Evolutionary conservation across 805 yeast species (phyloP).

Genomic region (Metschnikowia matae): DNA sequence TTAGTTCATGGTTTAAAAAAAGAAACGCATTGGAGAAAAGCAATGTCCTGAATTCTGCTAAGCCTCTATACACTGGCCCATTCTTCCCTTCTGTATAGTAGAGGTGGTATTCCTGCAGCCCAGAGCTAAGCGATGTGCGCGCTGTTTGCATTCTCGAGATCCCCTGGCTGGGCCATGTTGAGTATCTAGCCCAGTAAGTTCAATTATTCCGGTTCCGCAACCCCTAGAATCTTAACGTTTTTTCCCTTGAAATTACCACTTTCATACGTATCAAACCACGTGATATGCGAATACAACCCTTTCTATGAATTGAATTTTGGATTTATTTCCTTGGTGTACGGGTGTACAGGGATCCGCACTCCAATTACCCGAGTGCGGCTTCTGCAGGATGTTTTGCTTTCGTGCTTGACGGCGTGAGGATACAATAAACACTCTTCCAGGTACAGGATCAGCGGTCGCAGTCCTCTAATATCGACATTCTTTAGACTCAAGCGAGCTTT

Average conservation of each 20-base stretch:
- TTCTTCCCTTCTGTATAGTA: too few relatives aligned
- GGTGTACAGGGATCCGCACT: not conserved
- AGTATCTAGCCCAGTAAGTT: too few relatives aligned
- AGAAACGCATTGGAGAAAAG: too few relatives aligned
- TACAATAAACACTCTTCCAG: not conserved
- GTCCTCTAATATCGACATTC: not conserved
- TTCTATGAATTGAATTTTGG: too few relatives aligned
- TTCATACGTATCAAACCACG: not conserved
- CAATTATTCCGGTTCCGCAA: too few relatives aligned
- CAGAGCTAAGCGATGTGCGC: not conserved
- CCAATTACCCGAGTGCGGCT: not conserved
- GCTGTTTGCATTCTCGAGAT: not conserved
- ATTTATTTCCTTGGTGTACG: not conserved
- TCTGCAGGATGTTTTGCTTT: slow-evolving; percentile 1
- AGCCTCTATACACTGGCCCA: too few relatives aligned
- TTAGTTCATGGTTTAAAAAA: too few relatives aligned
- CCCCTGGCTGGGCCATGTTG: not conserved
- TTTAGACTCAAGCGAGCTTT: not conserved
- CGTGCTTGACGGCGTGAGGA: not conserved
- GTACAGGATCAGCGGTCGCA: slow-evolving; percentile 4
- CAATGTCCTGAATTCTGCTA: too few relatives aligned
- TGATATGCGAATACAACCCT: not conserved
- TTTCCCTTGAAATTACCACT: not conserved
- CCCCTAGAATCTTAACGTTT: too few relatives aligned
- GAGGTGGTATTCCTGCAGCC: not conserved